These are phyloP conservation scores for Sclerotinia nivalis DNA, from an alignment of 2,329 filamentous ascomycete genomes.

Conservation along the genomic window DNA sequence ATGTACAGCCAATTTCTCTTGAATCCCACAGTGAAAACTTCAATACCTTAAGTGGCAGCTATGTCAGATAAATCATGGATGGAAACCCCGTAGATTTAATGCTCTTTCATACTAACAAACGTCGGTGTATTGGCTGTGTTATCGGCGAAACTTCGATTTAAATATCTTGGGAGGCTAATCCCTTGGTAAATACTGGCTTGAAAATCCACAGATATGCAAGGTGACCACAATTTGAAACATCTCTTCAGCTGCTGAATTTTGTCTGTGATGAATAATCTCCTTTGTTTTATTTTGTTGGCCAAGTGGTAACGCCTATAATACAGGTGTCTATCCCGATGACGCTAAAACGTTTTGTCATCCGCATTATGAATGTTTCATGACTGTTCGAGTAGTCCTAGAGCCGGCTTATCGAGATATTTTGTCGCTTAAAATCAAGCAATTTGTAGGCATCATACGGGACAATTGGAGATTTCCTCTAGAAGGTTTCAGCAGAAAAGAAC, in stretches of 20 bases:
- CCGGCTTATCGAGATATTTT: not conserved
- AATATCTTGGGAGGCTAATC: too few relatives aligned
- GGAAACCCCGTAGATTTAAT: not conserved
- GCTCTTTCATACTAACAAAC: not conserved
- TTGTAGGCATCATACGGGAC: not conserved
- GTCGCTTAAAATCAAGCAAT: not conserved
- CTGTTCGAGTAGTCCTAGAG: too few relatives aligned
- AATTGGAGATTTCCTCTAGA: not conserved
- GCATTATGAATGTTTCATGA: not conserved
- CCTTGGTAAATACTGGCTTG: not conserved
- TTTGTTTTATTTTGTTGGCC: too few relatives aligned
- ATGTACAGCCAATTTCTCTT: too few relatives aligned
- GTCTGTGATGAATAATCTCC: too few relatives aligned
- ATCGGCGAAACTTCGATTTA: too few relatives aligned
- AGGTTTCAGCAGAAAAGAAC: not conserved
- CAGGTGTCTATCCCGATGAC: too few relatives aligned
- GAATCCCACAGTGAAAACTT: not conserved
- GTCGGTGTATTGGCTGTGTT: not conserved
- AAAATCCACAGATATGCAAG: not conserved
- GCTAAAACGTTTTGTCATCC: not conserved
- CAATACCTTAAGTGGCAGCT: too few relatives aligned
- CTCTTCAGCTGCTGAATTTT: too few relatives aligned
- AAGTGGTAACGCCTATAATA: too few relatives aligned
- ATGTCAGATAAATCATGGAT: not conserved
- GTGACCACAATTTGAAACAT: too few relatives aligned